Conservation (phyloP, 2,329 filamentous ascomycete species). For the Stachybotrys echinatus region DNA sequence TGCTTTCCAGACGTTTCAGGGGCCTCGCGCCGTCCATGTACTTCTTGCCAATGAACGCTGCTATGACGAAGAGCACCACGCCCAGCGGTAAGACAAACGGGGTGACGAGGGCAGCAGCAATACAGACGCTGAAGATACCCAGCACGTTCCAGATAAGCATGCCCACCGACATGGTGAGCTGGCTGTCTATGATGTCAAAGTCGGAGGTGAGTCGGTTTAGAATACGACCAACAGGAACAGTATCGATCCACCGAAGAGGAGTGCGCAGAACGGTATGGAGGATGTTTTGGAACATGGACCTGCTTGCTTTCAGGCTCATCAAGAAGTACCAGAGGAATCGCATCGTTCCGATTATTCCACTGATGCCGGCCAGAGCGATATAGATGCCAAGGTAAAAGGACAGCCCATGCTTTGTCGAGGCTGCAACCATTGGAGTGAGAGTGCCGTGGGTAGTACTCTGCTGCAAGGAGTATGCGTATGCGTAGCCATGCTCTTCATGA, state of each 20-base stretch:
- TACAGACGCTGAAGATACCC: conserved; percentile 58
- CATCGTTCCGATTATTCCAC: conserved; percentile 54
- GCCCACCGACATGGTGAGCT: conserved; percentile 57
- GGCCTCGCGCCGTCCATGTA: conserved; percentile 71
- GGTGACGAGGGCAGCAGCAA: conserved; percentile 64
- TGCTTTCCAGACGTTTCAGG: conserved; percentile 72
- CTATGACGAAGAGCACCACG: conserved; percentile 49
- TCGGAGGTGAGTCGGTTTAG: conserved; percentile 75
- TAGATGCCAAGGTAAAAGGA: conserved; percentile 66
- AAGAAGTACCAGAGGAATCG: conserved; percentile 59
- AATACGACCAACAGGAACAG: conserved; percentile 69
- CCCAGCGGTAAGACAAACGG: conserved; percentile 60
- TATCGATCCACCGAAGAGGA: conserved; percentile 75
- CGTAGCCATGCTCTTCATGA: conserved; percentile 29
- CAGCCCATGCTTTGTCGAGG: conserved; percentile 33
- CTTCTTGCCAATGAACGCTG: conserved; percentile 49
- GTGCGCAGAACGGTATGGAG: conserved; percentile 64
- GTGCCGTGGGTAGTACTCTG: conserved; percentile 33
- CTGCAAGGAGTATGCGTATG: conserved; percentile 41
- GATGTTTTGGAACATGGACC: conserved; percentile 60
- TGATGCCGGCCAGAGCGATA: conserved; percentile 50
- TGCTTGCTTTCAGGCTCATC: conserved; percentile 65
- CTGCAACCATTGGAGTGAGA: conserved; percentile 1
- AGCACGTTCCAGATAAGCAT: conserved; percentile 57
- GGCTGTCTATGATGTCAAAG: conserved; percentile 68